phyloP scores from a whole-genome alignment of 106 monocot genomes.

The Platanthera zijinensis region DNA sequence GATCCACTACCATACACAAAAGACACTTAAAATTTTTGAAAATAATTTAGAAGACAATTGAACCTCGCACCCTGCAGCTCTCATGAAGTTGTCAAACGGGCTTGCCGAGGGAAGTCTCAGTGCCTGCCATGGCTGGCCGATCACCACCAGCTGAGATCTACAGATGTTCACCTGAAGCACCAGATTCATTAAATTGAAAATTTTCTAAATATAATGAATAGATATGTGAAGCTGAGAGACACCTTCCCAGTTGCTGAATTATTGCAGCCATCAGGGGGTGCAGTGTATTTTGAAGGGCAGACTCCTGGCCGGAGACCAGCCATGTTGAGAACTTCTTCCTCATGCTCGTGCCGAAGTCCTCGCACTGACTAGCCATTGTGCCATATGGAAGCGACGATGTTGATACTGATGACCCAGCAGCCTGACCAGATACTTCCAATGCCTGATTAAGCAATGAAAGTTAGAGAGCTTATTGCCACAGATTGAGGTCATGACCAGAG shows the following conservation, averaged over 20 bases:
- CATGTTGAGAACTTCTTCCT: conserved; percentile 92
- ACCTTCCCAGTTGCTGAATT: conserved; percentile 29
- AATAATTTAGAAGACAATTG: neutral
- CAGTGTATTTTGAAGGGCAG: conserved; percentile 15
- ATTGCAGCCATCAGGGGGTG: conserved; percentile 7
- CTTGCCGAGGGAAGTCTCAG: conserved; percentile 85
- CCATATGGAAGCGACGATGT: conserved; percentile 91
- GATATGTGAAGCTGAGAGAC: neutral
- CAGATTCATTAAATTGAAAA: neutral
- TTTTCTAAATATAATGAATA: neutral
- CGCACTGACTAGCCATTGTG: conserved; percentile 83
- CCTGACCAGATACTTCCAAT: conserved; percentile 86
- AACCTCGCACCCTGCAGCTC: conserved; percentile 52
- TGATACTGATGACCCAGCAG: conserved; percentile 69
- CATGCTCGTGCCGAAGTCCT: conserved; percentile 66
- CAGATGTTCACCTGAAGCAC: conserved; percentile 15
- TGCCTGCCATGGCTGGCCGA: conserved; percentile 28
- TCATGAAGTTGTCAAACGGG: conserved; percentile 95
- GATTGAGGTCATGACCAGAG: no score
- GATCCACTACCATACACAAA: neutral
- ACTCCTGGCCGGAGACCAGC: conserved; percentile 58
- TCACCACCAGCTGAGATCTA: conserved; percentile 11
- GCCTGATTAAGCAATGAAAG: conserved; percentile 36
- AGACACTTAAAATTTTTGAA: neutral
- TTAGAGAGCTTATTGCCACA: neutral